These are phyloP conservation scores for Thymus quinquecostatus DNA, from an alignment of 257 asterid genomes.

Conservation along the genomic window DNA sequence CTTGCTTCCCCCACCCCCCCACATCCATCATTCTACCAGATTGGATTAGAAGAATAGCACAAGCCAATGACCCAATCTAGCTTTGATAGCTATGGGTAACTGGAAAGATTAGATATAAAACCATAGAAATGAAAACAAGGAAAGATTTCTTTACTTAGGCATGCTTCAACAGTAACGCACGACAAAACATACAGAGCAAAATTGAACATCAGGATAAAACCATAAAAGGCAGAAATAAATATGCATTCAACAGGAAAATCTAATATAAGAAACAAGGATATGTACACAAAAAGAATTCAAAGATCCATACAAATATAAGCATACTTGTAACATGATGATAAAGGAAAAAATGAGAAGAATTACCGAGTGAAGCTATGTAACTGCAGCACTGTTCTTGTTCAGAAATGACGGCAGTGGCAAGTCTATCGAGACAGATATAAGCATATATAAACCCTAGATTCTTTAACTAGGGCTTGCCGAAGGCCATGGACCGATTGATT, in stretches of 20 bases:
- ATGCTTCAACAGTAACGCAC: too few species aligned
- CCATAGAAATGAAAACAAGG: too few species aligned
- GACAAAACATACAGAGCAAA: background rate
- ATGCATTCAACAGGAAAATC: background rate
- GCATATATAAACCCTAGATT: background rate
- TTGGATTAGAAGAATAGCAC: too few species aligned
- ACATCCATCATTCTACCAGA: too few species aligned
- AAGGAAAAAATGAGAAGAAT: background rate
- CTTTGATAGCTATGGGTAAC: too few species aligned
- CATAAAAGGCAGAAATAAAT: background rate
- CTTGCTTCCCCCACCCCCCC: too few species aligned
- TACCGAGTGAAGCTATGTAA: background rate
- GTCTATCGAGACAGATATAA: background rate
- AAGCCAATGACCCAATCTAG: too few species aligned
- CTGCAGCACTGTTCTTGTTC: background rate
- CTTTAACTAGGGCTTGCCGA: background rate
- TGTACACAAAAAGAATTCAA: background rate
- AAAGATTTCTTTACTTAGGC: too few species aligned
- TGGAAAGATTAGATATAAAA: too few species aligned
- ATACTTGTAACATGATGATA: background rate
- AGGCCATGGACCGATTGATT: background rate
- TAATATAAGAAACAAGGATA: background rate
- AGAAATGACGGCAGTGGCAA: background rate
- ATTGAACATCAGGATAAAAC: background rate
- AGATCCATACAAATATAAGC: background rate